Evolutionary conservation across 2,329 filamentous ascomycete genomes (phyloP), one percentile per base, ranked within the genome.

Genomic region (Chaetomium strumarium): DNA sequence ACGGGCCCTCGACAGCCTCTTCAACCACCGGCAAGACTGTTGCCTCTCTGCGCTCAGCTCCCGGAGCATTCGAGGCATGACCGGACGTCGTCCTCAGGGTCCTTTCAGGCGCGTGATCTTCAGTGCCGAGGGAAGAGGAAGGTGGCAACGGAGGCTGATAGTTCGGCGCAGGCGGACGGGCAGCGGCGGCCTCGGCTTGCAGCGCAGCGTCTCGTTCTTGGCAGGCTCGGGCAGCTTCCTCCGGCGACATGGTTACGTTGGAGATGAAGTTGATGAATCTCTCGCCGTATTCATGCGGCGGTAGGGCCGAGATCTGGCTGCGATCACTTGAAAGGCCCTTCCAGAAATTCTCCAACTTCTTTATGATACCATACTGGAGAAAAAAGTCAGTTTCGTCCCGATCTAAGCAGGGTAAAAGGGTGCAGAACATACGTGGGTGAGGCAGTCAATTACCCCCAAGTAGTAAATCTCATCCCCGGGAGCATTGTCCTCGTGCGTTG

Each of bases 401-500:
- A 3, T 34, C n/a, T 5, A 20, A 45, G 13, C 33, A 34, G 20
- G 11, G 12, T 40, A 11, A 36, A 46, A 34, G 20, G 52, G 11
- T 34, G 20, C 11, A 2, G 14, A 49, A 81, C 88, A 82, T 79
- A 95, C 90, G 68, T 96, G 90, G 63, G 93, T 99, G 63, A 99
- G 76, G 69, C 93, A 99, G 71, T 99, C 93, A 68, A 99, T 99
- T 63, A 99, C 95, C 34, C 93, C 95, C 8, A 99, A 81, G 67
- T 99, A 99, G 70, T 99, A 99, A 39, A 99, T 90, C 70, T 96
- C 90, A 50, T 96, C 89, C 2, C 86, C 91, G 1, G 88, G 83
- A 14, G 75, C 73, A 57, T 95, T 86, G 69, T 96, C 84, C 68
- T 96, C 90, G 65, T 96, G 90, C 1, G 93, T 97, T 12, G 93